A percentile compares a stretch with the other conserved stretches of the same genome.
These are phyloP conservation scores for Cutaneotrichosporon sp. DNA, from an alignment of 1,284 basidiomycete species.

Conservation along the genomic window DNA sequence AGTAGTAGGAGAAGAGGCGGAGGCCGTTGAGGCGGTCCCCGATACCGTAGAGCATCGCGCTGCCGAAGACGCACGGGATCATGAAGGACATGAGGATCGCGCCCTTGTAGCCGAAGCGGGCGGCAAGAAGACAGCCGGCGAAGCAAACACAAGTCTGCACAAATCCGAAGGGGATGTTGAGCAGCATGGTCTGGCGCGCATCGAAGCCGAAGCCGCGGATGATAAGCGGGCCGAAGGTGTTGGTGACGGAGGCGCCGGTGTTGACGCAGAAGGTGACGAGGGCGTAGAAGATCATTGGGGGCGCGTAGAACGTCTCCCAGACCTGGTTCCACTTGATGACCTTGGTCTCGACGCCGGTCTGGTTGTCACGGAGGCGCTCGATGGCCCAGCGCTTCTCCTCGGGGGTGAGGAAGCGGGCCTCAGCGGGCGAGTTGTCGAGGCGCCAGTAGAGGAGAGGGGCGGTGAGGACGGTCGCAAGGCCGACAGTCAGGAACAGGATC, in stretches of 20 bases:
- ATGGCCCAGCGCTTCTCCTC: constrained; percentile 45
- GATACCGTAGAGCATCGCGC: constrained; percentile 40
- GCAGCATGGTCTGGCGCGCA: constrained; percentile 36
- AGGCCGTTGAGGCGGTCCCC: constrained; percentile 17
- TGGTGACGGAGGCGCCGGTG: constrained; percentile 34
- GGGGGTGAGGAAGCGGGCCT: constrained; percentile 42
- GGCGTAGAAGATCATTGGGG: constrained; percentile 38
- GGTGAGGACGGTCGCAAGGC: constrained; percentile 49
- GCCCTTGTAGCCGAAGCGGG: constrained; percentile 33
- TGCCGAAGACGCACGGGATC: constrained; percentile 41
- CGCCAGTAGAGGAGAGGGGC: constrained; percentile 39
- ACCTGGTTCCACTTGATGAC: constrained; percentile 47
- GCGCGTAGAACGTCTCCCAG: constrained; percentile 39
- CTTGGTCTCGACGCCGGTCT: constrained; percentile 40
- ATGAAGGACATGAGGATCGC: constrained; percentile 33
- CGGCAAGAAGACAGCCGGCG: constrained; percentile 27
- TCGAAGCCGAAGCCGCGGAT: constrained; percentile 45
- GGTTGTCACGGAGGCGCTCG: constrained; percentile 50
- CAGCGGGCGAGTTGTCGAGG: constrained; percentile 45
- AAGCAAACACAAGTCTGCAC: constrained; percentile 32
- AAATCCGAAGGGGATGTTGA: constrained; percentile 49
- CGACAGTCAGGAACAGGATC: constrained; percentile 49
- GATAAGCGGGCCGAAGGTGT: constrained; percentile 47
- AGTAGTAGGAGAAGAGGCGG: constrained; percentile 25
- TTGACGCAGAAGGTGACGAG: constrained; percentile 36